Evolutionary conservation across 306 rosid genomes (phyloP).

Genomic region (Medicago lupulina): DNA sequence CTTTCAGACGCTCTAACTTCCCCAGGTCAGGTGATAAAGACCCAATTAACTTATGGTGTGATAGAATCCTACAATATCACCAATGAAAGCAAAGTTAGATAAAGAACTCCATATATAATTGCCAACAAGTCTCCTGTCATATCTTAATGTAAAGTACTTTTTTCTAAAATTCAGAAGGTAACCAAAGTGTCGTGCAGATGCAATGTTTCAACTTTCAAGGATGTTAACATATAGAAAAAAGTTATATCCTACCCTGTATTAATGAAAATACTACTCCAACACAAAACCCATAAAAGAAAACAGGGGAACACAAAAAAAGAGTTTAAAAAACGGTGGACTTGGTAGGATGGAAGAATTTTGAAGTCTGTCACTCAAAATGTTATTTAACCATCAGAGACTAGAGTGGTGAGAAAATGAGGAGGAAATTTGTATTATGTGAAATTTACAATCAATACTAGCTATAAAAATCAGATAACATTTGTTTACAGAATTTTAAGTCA

Average conservation of each 20-base stretch:
- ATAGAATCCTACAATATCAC: conserved; percentile 67
- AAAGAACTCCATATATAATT: conserved; percentile 35
- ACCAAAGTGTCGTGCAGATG: conserved; percentile 12
- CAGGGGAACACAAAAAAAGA: not conserved
- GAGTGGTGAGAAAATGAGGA: conserved; percentile 26
- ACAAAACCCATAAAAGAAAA: conserved; percentile 26
- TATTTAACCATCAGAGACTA: conserved; percentile 31
- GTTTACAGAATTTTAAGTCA: conserved; percentile 33
- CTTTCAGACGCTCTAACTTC: conserved; percentile 77
- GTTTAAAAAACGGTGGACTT: conserved; percentile 6
- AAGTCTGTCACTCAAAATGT: conserved; percentile 6
- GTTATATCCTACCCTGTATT: conserved; percentile 19
- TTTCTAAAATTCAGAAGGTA: conserved; percentile 24
- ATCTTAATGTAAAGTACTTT: conserved; percentile 4
- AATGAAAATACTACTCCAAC: conserved; percentile 14
- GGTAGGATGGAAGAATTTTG: conserved; percentile 26
- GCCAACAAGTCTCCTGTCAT: conserved; percentile 26
- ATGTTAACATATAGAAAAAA: conserved; percentile 30
- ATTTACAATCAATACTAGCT: conserved; percentile 30
- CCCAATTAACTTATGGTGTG: conserved; percentile 82
- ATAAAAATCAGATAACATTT: conserved; percentile 17
- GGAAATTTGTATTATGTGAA: conserved; percentile 18
- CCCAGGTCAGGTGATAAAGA: conserved; percentile 81
- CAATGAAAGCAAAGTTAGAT: conserved; percentile 49
- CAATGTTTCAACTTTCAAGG: conserved; percentile 3